Percentiles rank a stretch among this genome's conserved stretches.
phyloP scores from a whole-genome alignment of 768 basidiomycete species.

The Clitopilus passeckerianus region DNA sequence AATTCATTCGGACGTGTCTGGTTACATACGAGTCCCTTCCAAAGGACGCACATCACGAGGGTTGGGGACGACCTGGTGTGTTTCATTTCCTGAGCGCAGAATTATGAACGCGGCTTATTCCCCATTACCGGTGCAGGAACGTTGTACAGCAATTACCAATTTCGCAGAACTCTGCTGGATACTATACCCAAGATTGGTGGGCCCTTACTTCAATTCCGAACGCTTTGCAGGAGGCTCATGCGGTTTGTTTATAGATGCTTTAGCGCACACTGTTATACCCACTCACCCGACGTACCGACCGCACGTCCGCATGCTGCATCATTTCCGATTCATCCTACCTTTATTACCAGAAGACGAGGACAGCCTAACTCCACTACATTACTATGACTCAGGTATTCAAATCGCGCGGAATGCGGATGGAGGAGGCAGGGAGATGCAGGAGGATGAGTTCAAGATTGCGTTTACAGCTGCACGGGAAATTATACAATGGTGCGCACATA shows the following conservation, averaged over 20 bases:
- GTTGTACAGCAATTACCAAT: constrained; percentile 53
- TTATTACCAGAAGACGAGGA: constrained; percentile 55
- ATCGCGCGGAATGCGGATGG: constrained; percentile 55
- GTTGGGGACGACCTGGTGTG: constrained; percentile 73
- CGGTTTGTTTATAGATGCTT: constrained; percentile 40
- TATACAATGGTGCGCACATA: constrained; percentile 46
- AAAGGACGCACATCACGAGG: constrained; percentile 58
- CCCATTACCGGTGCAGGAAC: constrained; percentile 34
- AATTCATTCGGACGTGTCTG: constrained; percentile 71
- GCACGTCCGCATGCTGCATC: constrained; percentile 72
- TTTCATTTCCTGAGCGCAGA: constrained; percentile 3
- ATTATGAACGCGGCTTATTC: neutral
- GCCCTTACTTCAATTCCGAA: constrained; percentile 16
- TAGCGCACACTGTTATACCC: constrained; percentile 71
- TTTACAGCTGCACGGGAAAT: constrained; percentile 60
- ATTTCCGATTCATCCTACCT: constrained; percentile 73
- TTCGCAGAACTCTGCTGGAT: constrained; percentile 65
- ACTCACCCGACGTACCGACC: constrained; percentile 66
- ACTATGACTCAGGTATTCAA: constrained; percentile 75
- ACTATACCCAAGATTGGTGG: constrained; percentile 67
- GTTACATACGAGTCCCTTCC: constrained; percentile 70
- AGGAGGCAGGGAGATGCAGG: constrained; percentile 42
- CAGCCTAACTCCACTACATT: constrained; percentile 65
- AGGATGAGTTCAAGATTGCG: constrained; percentile 63
- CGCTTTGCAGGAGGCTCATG: neutral